These are phyloP conservation scores for Calonectria henricotiae DNA, from an alignment of 2,329 filamentous ascomycete genomes.

Conservation along the genomic window DNA sequence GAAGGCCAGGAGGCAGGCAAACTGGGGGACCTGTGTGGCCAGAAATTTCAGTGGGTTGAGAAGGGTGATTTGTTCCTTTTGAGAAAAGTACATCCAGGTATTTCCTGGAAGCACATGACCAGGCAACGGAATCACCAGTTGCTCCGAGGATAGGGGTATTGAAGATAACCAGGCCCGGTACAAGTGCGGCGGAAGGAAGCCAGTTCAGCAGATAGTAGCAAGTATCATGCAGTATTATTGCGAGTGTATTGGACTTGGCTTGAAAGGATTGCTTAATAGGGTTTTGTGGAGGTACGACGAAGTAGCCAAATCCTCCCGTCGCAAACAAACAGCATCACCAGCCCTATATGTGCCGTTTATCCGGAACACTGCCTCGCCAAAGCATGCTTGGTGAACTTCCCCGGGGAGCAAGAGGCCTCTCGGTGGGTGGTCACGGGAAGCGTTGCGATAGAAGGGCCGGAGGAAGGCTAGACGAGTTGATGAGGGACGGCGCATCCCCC, in stretches of 20 bases:
- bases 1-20: background rate
- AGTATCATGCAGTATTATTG: no score
- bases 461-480: background rate
- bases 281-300: background rate
- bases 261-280: background rate
- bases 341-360: background rate
- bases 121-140: background rate
- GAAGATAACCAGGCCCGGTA: no score
- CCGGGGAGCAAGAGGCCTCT: constrained; percentile 20
- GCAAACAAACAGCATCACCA: background rate
- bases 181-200: background rate
- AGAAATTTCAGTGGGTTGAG: no score
- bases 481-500: constrained; percentile 4
- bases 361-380: constrained; percentile 24
- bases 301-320: background rate
- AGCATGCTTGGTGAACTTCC: background rate
- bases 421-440: background rate
- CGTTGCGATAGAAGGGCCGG: background rate
- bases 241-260: background rate
- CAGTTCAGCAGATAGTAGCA: background rate
- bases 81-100: no score
- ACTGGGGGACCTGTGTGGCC: no score
- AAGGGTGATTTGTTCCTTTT: no score
- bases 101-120: background rate
- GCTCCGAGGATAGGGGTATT: background rate